phyloP scores from a whole-genome alignment of 176 grass and related monocot genomes.

The Echinochloa phyllopogon region DNA sequence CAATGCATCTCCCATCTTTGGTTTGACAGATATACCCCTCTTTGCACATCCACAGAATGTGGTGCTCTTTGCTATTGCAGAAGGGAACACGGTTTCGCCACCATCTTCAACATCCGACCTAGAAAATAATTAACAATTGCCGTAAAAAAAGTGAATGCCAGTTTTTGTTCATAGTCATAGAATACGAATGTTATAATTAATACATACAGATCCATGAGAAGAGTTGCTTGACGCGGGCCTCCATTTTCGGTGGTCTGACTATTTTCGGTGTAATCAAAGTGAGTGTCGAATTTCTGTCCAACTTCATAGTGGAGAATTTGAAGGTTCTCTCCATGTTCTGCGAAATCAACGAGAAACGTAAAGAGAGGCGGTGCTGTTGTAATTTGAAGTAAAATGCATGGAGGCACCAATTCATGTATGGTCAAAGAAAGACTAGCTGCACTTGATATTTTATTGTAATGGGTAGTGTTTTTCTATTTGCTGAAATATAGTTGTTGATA shows the following conservation, averaged over 20 bases:
- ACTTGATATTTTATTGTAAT: no score
- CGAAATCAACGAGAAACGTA: conserved; percentile 22
- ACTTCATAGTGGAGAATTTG: conserved; percentile 95
- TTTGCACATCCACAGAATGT: conserved; percentile 57
- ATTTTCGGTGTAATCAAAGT: conserved; percentile 81
- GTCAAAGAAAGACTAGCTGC: no score
- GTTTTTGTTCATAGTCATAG: conserved; percentile 7
- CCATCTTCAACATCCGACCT: conserved; percentile 96
- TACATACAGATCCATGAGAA: conserved; percentile 99
- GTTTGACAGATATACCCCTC: conserved; percentile 80
- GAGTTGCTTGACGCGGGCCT: conserved; percentile 81
- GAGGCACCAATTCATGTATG: no score
- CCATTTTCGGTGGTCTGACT: conserved; percentile 71
- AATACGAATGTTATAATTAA: conserved; percentile 24
- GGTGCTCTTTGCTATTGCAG: conserved; percentile 68
- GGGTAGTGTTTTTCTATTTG: neutral
- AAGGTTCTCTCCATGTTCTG: conserved; percentile 90
- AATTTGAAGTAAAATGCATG: conserved; percentile 11
- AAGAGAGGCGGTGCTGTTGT: neutral
- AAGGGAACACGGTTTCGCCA: conserved; percentile 88
- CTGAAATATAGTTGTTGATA: neutral
- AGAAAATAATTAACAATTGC: conserved; percentile 36
- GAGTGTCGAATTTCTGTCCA: conserved; percentile 89
- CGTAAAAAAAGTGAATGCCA: conserved; percentile 34
- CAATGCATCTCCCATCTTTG: conserved; percentile 93